Conservation (phyloP, 1,139 yeast genomes). For the Pichia sp. region DNA sequence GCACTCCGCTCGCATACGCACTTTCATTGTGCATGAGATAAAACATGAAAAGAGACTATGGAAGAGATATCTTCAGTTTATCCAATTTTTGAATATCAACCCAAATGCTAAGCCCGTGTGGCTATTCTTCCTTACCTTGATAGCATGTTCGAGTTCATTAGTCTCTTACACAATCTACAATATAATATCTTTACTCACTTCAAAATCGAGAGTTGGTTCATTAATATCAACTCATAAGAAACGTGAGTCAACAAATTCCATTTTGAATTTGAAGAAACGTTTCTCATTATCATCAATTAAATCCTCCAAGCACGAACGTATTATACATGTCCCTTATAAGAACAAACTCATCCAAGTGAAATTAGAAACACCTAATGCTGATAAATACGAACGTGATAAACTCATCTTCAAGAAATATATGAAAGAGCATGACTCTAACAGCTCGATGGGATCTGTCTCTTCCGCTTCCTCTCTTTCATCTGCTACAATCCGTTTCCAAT, state of each 20-base stretch:
- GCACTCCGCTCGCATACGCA: no score
- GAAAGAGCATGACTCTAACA: conserved; percentile 29
- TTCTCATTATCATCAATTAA: background rate
- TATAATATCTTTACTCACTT: conserved; percentile 4
- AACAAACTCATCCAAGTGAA: conserved; percentile 41
- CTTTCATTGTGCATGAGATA: conserved; percentile 4
- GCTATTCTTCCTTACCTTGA: conserved; percentile 24
- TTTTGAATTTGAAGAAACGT: background rate
- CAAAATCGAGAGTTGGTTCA: conserved; percentile 2
- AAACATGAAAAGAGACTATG: conserved; percentile 8
- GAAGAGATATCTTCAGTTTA: conserved; percentile 9
- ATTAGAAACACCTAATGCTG: conserved; percentile 46
- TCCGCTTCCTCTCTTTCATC: background rate
- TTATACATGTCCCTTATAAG: conserved; percentile 46
- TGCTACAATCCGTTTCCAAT: conserved; percentile 53
- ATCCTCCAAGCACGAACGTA: conserved; percentile 26
- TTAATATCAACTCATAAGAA: conserved; percentile 1
- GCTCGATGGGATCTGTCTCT: background rate
- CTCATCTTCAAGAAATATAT: conserved; percentile 50
- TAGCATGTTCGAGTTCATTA: conserved; percentile 8
- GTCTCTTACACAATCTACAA: conserved; percentile 7
- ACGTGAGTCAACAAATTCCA: background rate
- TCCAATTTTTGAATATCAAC: conserved; percentile 18
- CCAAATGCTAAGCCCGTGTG: conserved; percentile 28
- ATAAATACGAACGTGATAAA: conserved; percentile 63